phyloP scores from a whole-genome alignment of 768 basidiomycete species.

The Dioszegia hungarica region DNA sequence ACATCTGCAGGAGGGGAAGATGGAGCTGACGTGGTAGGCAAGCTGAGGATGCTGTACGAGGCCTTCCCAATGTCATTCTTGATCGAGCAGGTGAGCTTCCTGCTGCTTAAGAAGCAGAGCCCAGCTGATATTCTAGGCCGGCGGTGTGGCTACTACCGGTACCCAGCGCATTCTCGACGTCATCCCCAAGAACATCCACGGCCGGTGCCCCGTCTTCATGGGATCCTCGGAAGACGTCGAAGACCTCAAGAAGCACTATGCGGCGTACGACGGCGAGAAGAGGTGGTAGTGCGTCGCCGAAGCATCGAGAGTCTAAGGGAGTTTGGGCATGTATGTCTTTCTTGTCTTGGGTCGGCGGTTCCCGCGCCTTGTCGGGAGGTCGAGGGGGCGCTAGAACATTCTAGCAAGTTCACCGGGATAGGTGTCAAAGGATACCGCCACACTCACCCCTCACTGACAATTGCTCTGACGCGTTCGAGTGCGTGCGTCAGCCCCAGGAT shows the following conservation, averaged over 20 bases:
- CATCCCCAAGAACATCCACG: slow-evolving; percentile 76
- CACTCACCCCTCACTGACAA: no score
- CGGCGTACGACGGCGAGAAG: slow-evolving; percentile 46
- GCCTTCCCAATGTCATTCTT: slow-evolving; percentile 97
- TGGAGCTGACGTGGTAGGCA: slow-evolving; percentile 55
- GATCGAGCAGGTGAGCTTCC: slow-evolving; percentile 61
- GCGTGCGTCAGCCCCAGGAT: not conserved
- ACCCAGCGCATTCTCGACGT: slow-evolving; percentile 90
- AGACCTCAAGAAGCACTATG: slow-evolving; percentile 83
- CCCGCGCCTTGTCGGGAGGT: no score
- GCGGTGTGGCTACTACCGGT: slow-evolving; percentile 93
- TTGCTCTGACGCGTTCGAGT: not conserved
- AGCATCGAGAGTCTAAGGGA: not conserved
- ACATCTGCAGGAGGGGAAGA: not conserved
- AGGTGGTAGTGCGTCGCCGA: slow-evolving; percentile 28
- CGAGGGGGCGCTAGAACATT: no score
- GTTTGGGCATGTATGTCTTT: not conserved
- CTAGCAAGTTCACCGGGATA: no score
- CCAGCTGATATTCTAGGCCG: slow-evolving; percentile 57
- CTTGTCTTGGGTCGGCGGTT: no score
- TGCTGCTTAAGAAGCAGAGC: slow-evolving; percentile 45
- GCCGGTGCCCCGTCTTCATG: slow-evolving; percentile 87
- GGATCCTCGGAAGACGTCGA: slow-evolving; percentile 89
- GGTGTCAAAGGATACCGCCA: not conserved
- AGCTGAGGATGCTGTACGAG: slow-evolving; percentile 90